Evolutionary conservation across 495 filamentous ascomycete genomes (phyloP), one percentile per base, ranked within the genome.

Genomic region (Penicillium lividum): DNA sequence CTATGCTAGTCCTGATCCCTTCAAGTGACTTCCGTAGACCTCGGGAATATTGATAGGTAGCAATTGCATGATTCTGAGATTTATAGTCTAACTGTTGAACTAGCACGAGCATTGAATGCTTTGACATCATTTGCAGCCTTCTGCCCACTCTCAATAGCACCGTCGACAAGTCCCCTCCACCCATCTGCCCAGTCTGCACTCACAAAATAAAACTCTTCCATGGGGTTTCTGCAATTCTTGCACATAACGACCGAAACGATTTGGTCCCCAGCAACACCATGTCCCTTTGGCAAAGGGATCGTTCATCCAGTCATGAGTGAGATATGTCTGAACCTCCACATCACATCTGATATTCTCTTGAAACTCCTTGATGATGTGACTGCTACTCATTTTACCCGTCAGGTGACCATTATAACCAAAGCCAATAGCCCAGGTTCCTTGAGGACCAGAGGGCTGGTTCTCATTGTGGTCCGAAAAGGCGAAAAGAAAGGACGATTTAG

Each of bases 121-220:
- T 36, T 36, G 33, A 36, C 33, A 36, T 36, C 33, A 36, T 9
- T 36, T 36, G 25, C 29, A 29, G 46, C 9, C 46, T 49, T 49
- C 29, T 29, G n/a, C 30, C 71, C 71, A 38, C 65, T 56, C 48
- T 74, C 72, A 36, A 74, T 55, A 7, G 70, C 68, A n/a, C 72
- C 72, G 33, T 73, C 70, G 11, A 74, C 63, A 16, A 68, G 69
- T 3, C 58, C 63, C 30, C 65, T 54, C 71, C 71, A 74, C 4
- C 68, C 71, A 56, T 65, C 27, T 7, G 71, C 70, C 66, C 70
- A 74, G 36, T 73, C 72, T 6, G 61, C 66, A 57, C 54, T 66
- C 0, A 66, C 72, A 61, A 74, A 69, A 27, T n/a, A 67, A 46
- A 11, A 73, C 55, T 28, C 59, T 64, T 4, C 62, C 63, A 51